A percentile compares a stretch with the other conserved stretches of the same genome.
phyloP scores from a whole-genome alignment of 495 filamentous ascomycete species.

The Lasiosphaeria miniovina region DNA sequence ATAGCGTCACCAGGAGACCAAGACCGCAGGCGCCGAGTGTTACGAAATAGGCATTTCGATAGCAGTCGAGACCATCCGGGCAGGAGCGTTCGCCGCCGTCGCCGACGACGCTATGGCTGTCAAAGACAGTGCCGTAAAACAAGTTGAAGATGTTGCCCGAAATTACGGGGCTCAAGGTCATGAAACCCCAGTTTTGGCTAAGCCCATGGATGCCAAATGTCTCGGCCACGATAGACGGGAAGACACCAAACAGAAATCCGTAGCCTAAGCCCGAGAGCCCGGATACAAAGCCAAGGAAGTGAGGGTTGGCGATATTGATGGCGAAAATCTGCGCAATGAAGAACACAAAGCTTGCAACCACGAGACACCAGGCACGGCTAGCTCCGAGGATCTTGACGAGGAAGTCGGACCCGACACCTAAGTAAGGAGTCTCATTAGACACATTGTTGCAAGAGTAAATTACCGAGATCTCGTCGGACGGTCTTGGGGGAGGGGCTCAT shows the following conservation, averaged over 20 bases:
- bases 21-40: constrained; percentile 73
- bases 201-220: constrained; percentile 89
- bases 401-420: constrained; percentile 88
- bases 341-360: constrained; percentile 74
- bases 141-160: constrained; percentile 91
- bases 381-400: constrained; percentile 75
- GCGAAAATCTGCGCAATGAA: constrained; percentile 76
- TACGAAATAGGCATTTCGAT: constrained; percentile 73
- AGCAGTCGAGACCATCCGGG: constrained; percentile 75
- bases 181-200: constrained; percentile 88
- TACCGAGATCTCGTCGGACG: not conserved
- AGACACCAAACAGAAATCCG: constrained; percentile 92
- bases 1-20: constrained; percentile 67
- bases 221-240: constrained; percentile 86
- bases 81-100: constrained; percentile 71
- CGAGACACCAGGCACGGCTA: constrained; percentile 86
- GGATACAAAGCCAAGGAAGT: constrained; percentile 74
- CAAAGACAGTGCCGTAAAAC: constrained; percentile 78
- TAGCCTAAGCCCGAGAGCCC: constrained; percentile 84
- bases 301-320: constrained; percentile 73
- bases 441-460: constrained; percentile 2
- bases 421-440: not conserved
- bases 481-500: constrained; percentile 16
- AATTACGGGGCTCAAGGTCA: constrained; percentile 83
- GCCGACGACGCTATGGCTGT: constrained; percentile 68